Evolutionary conservation across 768 basidiomycete species (phyloP), one percentile per base, ranked within the genome.

Genomic region (Termitomyces sp.): DNA sequence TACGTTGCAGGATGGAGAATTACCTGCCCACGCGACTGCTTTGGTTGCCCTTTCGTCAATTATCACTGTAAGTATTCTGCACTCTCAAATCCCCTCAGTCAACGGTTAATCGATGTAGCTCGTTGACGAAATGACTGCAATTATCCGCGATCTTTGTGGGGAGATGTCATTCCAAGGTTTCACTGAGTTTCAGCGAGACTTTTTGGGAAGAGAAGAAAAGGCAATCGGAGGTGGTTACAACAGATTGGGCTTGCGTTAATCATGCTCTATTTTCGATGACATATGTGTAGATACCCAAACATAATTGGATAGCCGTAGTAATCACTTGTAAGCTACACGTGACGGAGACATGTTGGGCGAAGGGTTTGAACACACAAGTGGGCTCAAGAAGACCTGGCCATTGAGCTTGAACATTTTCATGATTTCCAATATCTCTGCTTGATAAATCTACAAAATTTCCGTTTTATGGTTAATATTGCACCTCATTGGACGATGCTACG

Each of bases 1-100:
- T 28, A 7, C 18, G 32, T 47, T 53, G 14, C 46, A 77, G 76
- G 73, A 79, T 58, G 70, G 71, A 20, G 76, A 77, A 62, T 54
- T 79, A 53, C 75, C 78, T 14, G 73, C 73, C 1, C 76, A 79
- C 64, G 74, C 76, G 2, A 75, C 77, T 22, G 76, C 77, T 9
- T 67, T 79, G 18, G 67, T 77, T 16, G 74, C 76, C 4, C 66
- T 79, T 16, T 74, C 74, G 4, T 71, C 66, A 43, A 67, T 77
- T n/a, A 68, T 79, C 12, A 64, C 71, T 28, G 77, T 77, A 59
- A 51, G 72, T 64, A 45, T 38, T 52, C 24, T 48, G 4, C 12
- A 13, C 26, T 38, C 4, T 50, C 36, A 14, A 32, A 16, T 1
- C 40, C 9, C n/a, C n/a, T 51, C 24, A 33, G 10, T 12, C 46